Evolutionary conservation across 352 stramenopile species (phyloP), one percentile per base, ranked within the genome.

Genomic region (Phytophthora cryptogea): DNA sequence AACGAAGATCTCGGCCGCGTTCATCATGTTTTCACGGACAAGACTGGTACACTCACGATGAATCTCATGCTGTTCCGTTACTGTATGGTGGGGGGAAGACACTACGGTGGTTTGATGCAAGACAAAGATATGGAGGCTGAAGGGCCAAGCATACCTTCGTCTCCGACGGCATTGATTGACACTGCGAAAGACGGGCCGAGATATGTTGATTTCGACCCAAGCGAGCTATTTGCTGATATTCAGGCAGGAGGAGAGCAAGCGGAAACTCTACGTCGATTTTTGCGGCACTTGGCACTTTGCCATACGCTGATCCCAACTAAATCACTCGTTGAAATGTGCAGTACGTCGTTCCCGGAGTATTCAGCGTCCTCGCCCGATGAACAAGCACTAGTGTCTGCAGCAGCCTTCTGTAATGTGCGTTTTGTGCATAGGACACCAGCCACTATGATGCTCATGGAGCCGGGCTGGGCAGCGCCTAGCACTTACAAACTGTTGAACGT

Each of bases 61-160:
- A 98, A 98, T 54, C 76, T 97, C 11, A 98, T 98, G 95, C 70
- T 97, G 17, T 99, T 99, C 68, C 97, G 97, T 36, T 92, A 94
- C 45, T 98, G 91, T 57, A 97, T 94, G 70, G 92, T 99, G 30
- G 89, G 90, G 51, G 89, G 83, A 31, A 92, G 94, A 50, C 74
- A 95, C 39, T 98, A 98, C 66, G 95, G 96, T n/a, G 86, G 88
- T 13, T 63, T 73, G 14, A 78, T 94, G 27, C 58, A 64, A 13
- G 72, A 86, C 23, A 82, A 78, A 7, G 72, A 86, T 27, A 72
- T 83, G 11, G 74, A 84, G 46, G 69, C 63, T 27, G 61, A 61
- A 9, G 23, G 14, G 33, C 35, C 11, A 11, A 56, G 20, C 23
- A 35, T 44, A 20, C 30, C 27, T 7, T 56, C 33, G 3, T 57